A percentile compares a stretch with the other conserved stretches of the same genome.
Evolutionary conservation across 2,329 filamentous ascomycete species (phyloP).

Genomic region (Thermoascus crustaceus): DNA sequence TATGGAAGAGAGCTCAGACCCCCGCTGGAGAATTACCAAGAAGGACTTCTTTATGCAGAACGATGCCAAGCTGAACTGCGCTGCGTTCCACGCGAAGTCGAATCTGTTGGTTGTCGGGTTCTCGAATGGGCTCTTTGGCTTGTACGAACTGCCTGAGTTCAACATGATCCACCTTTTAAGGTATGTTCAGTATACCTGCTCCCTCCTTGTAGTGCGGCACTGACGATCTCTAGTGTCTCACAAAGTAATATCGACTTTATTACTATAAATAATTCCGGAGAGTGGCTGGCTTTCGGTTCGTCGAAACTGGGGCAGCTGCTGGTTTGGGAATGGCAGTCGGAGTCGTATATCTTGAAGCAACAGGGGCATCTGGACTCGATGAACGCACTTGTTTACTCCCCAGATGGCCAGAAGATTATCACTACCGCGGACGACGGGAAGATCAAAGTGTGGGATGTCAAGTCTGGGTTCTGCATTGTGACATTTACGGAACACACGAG

Average conservation of each 20-base stretch:
- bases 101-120: slow-evolving; percentile 96
- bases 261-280: slow-evolving; percentile 85
- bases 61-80: slow-evolving; percentile 76
- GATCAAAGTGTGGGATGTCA: slow-evolving; percentile 96
- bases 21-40: slow-evolving; percentile 85
- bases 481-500: slow-evolving; percentile 97
- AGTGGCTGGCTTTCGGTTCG: slow-evolving; percentile 95
- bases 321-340: slow-evolving; percentile 99
- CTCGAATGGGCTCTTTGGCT: slow-evolving; percentile 83
- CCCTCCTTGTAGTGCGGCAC: slow-evolving; percentile 1
- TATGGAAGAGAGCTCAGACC: slow-evolving; percentile 55
- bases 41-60: slow-evolving; percentile 92
- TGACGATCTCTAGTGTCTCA: slow-evolving; percentile 62
- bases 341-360: slow-evolving; percentile 97
- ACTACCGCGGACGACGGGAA: slow-evolving; percentile 95
- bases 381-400: slow-evolving; percentile 87
- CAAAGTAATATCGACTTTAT: slow-evolving; percentile 95
- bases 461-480: slow-evolving; percentile 94
- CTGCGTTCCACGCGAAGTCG: slow-evolving; percentile 77
- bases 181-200: slow-evolving; percentile 23
- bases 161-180: slow-evolving; percentile 80
- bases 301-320: slow-evolving; percentile 92
- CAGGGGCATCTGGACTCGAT: slow-evolving; percentile 95
- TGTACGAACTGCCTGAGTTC: slow-evolving; percentile 95
- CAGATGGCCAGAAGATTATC: slow-evolving; percentile 85